A percentile compares a stretch with the other conserved stretches of the same genome.
Evolutionary conservation across 208 protist species (phyloP).

Genomic region (Phytomonas sp.): DNA sequence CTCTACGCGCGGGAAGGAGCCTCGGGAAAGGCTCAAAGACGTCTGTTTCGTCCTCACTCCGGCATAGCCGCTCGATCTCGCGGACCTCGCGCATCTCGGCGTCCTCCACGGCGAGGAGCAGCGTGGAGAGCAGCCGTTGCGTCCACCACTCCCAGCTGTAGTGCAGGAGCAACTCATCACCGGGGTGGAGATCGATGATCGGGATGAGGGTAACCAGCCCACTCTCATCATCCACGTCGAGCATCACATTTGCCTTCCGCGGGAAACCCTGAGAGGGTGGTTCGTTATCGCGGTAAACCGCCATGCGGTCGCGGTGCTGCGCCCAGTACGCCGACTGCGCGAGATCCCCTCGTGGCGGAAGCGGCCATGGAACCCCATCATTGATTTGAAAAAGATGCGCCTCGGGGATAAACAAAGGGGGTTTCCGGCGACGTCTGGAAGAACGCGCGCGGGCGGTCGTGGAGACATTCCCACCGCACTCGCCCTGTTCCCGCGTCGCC

Average conservation of each 20-base stretch:
- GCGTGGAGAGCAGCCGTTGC: conserved; percentile 42
- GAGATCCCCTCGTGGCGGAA: conserved; percentile 67
- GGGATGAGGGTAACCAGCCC: conserved; percentile 53
- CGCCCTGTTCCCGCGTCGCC: conserved; percentile 12
- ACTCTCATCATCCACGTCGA: conserved; percentile 41
- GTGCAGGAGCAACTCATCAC: conserved; percentile 73
- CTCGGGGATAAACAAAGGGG: conserved; percentile 34
- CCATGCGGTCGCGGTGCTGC: conserved; percentile 49
- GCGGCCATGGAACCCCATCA: conserved; percentile 59
- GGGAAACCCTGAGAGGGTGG: conserved; percentile 37
- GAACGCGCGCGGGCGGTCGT: neutral
- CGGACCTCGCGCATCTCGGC: conserved; percentile 36
- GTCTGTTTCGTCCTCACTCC: conserved; percentile 30
- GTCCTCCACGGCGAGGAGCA: conserved; percentile 50
- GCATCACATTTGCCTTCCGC: conserved; percentile 55
- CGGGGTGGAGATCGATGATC: conserved; percentile 48
- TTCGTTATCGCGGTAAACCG: conserved; percentile 54
- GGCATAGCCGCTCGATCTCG: conserved; percentile 62
- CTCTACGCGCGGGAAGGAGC: conserved; percentile 22
- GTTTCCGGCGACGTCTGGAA: neutral
- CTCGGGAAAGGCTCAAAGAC: conserved; percentile 41
- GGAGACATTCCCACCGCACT: neutral
- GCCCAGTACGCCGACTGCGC: conserved; percentile 51
- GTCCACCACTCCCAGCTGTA: conserved; percentile 88
- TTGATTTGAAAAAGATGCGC: conserved; percentile 81